These are phyloP conservation scores for Podospora australis DNA, from an alignment of 495 filamentous ascomycete genomes.

Conservation along the genomic window DNA sequence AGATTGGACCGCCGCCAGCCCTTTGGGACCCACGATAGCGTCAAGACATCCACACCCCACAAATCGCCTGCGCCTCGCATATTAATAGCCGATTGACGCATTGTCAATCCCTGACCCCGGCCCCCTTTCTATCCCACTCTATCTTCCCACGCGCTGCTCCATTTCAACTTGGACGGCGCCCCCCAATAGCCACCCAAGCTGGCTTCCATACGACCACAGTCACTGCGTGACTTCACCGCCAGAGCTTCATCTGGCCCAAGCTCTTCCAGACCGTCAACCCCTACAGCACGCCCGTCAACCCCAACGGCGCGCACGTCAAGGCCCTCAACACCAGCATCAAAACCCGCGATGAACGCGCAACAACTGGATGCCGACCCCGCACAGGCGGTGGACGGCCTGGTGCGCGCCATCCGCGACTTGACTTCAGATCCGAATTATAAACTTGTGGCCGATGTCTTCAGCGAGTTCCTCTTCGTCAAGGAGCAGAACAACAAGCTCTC, in stretches of 20 bases:
- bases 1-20: no score
- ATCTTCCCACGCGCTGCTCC: background rate
- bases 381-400: slow-evolving; percentile 29
- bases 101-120: no score
- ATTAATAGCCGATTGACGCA: no score
- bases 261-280: background rate
- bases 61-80: no score
- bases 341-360: slow-evolving; percentile 7
- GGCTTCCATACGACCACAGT: background rate
- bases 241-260: background rate
- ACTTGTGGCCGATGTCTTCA: slow-evolving; percentile 34
- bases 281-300: background rate
- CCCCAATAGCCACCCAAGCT: background rate
- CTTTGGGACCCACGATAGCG: no score
- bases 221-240: background rate
- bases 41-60: no score
- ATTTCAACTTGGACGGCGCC: background rate
- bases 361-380: slow-evolving; percentile 20
- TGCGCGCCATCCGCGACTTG: slow-evolving; percentile 31
- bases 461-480: slow-evolving; percentile 32
- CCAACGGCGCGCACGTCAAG: slow-evolving; percentile 4
- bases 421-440: slow-evolving; percentile 34
- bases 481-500: slow-evolving; percentile 30
- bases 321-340: slow-evolving; percentile 3
- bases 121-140: no score